Evolutionary conservation across 2,329 filamentous ascomycete genomes (phyloP), one percentile per base, ranked within the genome.

Genomic region (Aspergillus persii): DNA sequence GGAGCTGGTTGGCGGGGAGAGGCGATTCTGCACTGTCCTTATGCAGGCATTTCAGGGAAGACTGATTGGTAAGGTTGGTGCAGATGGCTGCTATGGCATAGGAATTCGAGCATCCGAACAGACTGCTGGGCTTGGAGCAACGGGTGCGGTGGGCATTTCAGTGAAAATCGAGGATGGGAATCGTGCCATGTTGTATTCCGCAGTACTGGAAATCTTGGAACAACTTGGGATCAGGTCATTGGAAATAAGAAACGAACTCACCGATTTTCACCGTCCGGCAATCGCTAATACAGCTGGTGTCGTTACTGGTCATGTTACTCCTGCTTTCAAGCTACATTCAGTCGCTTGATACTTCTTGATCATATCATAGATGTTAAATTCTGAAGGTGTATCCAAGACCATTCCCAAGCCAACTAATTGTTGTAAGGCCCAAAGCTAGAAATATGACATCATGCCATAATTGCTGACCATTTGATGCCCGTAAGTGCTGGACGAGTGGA

Each of bases 81-180:
- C 81, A 0, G 80, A 83, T 62, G 81, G 73, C 0, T 83, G 78
- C 51, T 83, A 83, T 62, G 78, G 74, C 0, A 66, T 83, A 7
- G 80, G 75, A 0, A 63, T 83, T 3, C 69, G 75, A n/a, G 70
- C 66, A 7, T 77, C 74, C 0, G 68, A 75, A 29, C 62, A 72
- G 23, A 80, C 79, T 0, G 64, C 56, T n/a, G 61, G 56, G 1
- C 67, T 80, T 3, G 76, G 78, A 0, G 73, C 71, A 0, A 54
- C 71, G 1, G 77, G 76, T 4, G 70, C 74, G 0, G 52, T 83
- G 3, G 80, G 79, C 0, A 77, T 83, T 9, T 71, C 79, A 0
- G 75, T 81, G 11, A 83, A 83, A 62, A 73, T 83, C 7, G 80
- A 82, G 56, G 81, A 83, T 49, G 80, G 81, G 0, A 82, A 72